Percentiles rank a stretch among this genome's conserved stretches.
Evolutionary conservation across 1,284 basidiomycete genomes (phyloP).

Genomic region (Stygiomarasmius scandens): DNA sequence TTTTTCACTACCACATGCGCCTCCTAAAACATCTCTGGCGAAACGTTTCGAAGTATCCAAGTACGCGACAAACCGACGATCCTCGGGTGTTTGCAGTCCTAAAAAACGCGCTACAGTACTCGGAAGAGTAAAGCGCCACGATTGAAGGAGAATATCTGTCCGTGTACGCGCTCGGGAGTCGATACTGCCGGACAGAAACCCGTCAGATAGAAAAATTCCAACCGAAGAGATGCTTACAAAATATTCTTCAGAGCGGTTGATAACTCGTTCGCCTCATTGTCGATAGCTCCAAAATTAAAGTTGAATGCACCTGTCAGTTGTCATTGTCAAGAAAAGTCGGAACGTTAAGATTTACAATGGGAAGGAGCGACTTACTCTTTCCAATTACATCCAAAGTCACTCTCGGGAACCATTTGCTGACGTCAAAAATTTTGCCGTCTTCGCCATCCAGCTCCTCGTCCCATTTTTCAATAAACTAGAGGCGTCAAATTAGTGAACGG

Average conservation of each 20-base stretch:
- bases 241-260: conserved; percentile 28
- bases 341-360: neutral
- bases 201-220: neutral
- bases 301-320: conserved; percentile 26
- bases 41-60: conserved; percentile 25
- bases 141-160: neutral
- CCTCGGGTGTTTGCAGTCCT: conserved; percentile 9
- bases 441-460: conserved; percentile 10
- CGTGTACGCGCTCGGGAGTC: conserved; percentile 2
- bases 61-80: conserved; percentile 25
- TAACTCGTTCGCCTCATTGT: conserved; percentile 27
- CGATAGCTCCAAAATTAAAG: conserved; percentile 30
- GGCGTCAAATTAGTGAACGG: neutral
- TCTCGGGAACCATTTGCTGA: conserved; percentile 27
- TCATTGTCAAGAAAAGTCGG: conserved; percentile 14
- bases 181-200: neutral
- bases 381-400: conserved; percentile 35
- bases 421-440: conserved; percentile 11
- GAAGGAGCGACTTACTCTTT: conserved; percentile 19
- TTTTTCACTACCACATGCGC: neutral
- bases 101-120: neutral
- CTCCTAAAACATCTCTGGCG: conserved; percentile 19
- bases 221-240: conserved; percentile 26
- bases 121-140: neutral
- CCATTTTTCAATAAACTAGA: conserved; percentile 19